phyloP scores from a whole-genome alignment of 1,139 yeast species.

The Saccharomyces uvarum region DNA sequence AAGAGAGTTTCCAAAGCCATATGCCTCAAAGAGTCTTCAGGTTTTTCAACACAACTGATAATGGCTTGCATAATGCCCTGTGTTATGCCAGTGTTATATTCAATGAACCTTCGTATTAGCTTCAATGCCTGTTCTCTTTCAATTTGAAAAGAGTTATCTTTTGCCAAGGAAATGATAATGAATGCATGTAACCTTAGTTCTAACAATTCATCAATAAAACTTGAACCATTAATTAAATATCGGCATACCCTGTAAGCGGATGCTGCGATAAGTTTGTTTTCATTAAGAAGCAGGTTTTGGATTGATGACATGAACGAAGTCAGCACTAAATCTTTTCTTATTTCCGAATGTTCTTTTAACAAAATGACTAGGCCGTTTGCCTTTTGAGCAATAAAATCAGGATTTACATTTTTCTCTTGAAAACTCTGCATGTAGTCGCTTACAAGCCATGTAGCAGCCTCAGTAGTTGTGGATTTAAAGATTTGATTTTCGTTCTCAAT shows the following conservation, averaged over 20 bases:
- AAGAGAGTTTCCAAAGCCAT: slow-evolving; percentile 61
- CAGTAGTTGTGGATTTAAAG: neutral
- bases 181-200: slow-evolving; percentile 52
- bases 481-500: neutral
- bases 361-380: slow-evolving; percentile 58
- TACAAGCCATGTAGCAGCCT: slow-evolving; percentile 41
- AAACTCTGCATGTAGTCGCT: slow-evolving; percentile 44
- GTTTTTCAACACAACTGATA: slow-evolving; percentile 60
- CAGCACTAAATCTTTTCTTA: slow-evolving; percentile 59
- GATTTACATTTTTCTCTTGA: slow-evolving; percentile 36
- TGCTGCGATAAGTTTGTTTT: slow-evolving; percentile 57
- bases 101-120: slow-evolving; percentile 55
- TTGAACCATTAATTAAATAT: slow-evolving; percentile 48
- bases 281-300: slow-evolving; percentile 52
- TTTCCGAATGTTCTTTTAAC: slow-evolving; percentile 50
- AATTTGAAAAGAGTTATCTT: slow-evolving; percentile 42
- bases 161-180: slow-evolving; percentile 57
- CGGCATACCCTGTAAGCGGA: slow-evolving; percentile 72
- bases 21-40: slow-evolving; percentile 48
- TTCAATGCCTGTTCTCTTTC: slow-evolving; percentile 80
- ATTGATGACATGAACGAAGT: slow-evolving; percentile 54
- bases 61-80: slow-evolving; percentile 66
- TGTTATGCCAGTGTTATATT: slow-evolving; percentile 44
- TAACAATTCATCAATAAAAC: slow-evolving; percentile 43
- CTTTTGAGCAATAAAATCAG: slow-evolving; percentile 44